Evolutionary conservation across 2,329 filamentous ascomycete species (phyloP), one percentile per base, ranked within the genome.

Genomic region (Penicillium freii): DNA sequence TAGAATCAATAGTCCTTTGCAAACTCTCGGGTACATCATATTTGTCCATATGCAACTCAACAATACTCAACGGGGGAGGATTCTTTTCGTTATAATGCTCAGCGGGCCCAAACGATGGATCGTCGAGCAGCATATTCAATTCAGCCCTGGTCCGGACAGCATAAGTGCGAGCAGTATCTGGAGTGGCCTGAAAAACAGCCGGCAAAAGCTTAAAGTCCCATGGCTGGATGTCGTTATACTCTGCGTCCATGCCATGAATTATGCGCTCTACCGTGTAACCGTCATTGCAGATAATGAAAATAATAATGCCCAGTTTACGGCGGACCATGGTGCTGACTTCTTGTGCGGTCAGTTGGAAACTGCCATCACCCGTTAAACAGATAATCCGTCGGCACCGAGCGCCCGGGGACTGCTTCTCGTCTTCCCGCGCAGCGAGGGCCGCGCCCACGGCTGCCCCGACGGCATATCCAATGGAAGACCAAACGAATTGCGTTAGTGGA

Each of bases 191-290:
- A 69, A 93, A 90, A 0, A 85, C 83, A 2, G 80, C 78, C 1
- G 88, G 82, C 0, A 91, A 75, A 34, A 87, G 85, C 69, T 84
- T 85, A 78, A 87, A 89, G 51, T 87, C 80, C 91, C 91, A 95
- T 23, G 78, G 73, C 52, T 82, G 80, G 56, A 94, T 86, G 69
- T 94, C 89, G 69, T 95, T 95, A 78, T 94, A 94, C 21, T 71
- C 73, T 36, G 84, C 88, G 8, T 91, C 80, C 84, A 87, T 87
- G 43, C 90, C 90, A 74, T 95, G 90, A 66, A 94, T 93, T 71
- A 84, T 88, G 27, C 91, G 85, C 77, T 95, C 91, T 70, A 94
- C 91, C 8, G 91, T 93, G 75, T 88, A 95, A 5, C 91, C 91
- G 36, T 91, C 84, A 72, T 93, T 93, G 80, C 88, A 90, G 62